Evolutionary conservation across 208 protist species (phyloP), one percentile per base, ranked within the genome.

Genomic region (Wallacemonas rigidus): DNA sequence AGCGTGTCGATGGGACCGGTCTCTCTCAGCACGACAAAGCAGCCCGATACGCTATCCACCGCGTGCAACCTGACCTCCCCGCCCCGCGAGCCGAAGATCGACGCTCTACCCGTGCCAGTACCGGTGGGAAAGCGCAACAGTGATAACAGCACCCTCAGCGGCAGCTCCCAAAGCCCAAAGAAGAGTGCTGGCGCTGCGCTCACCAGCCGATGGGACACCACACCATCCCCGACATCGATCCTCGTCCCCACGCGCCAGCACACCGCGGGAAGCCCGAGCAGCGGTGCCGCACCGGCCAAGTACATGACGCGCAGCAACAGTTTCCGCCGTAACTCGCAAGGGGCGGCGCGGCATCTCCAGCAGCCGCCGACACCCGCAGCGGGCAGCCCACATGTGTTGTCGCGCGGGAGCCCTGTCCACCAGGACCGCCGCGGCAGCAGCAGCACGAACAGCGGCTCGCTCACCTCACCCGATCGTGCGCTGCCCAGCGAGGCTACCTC

Each of bases 261-360:
- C 60, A 65, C 7, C 60, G 50, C 7, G 7, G 26, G 40, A 38
- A 65, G 60, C 41, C 60, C 60, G 41, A 65, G 60, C 43, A 65
- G 36, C 60, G 50, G 60, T 38, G 60, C 40, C 11, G n/a, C 41
- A 41, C 60, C 60, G 9, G 40, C 36, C 60, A 65, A 65, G 60
- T 65, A 65, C 60, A 65, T 65, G 40, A 65, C 60, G 15, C 60
- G 60, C 38, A 65, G 60, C 60, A 65, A 65, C 60, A 65, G 60
- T 41, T 65, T 65, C n/a, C 60, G 15, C 36, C 60, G 60, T 41
- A 51, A 51, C 43, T 39, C 60, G 5, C 60, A 65, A 41, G 41
- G 50, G 60, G 7, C 56, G 7, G 12, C 45, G 8, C 6, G 6
- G 45, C 8, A 6, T 6, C 45, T 50, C 45, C 12, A 6, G 8